These are phyloP conservation scores for Coelastrella sp. DNA, from an alignment of 139 green algal genomes.

Conservation along the genomic window DNA sequence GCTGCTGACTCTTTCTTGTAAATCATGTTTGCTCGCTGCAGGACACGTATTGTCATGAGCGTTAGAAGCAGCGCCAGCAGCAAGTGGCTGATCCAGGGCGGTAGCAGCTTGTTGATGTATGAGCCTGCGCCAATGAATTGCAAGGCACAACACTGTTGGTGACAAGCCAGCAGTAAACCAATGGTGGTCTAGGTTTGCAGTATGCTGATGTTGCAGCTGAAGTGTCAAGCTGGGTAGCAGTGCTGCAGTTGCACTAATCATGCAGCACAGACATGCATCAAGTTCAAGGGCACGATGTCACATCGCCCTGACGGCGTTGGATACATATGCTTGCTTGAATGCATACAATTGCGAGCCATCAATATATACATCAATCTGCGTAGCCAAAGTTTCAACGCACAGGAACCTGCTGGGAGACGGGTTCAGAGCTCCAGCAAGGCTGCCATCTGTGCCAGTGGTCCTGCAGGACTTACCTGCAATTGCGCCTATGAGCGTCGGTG, in stretches of 20 bases:
- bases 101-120: constrained; percentile 42
- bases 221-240: too few species aligned
- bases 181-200: neutral
- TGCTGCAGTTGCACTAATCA: neutral
- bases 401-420: too few species aligned
- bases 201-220: neutral
- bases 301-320: too few species aligned
- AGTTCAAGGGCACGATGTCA: too few species aligned
- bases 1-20: constrained; percentile 18
- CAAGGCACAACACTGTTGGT: too few species aligned
- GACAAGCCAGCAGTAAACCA: neutral
- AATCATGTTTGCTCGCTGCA: constrained; percentile 24
- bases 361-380: too few species aligned
- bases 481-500: constrained; percentile 48
- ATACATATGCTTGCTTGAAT: too few species aligned
- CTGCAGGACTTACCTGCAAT: constrained; percentile 17
- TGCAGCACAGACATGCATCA: neutral
- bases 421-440: too few species aligned
- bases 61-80: constrained; percentile 43
- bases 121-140: neutral
- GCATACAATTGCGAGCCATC: too few species aligned
- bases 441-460: too few species aligned
- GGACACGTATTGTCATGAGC: constrained; percentile 29
- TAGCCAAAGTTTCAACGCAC: neutral
- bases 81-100: constrained; percentile 38